Percentiles rank a stretch among this genome's conserved stretches.
phyloP scores from a whole-genome alignment of 129 eudicot genomes.

The Scalesia atractyloides region DNA sequence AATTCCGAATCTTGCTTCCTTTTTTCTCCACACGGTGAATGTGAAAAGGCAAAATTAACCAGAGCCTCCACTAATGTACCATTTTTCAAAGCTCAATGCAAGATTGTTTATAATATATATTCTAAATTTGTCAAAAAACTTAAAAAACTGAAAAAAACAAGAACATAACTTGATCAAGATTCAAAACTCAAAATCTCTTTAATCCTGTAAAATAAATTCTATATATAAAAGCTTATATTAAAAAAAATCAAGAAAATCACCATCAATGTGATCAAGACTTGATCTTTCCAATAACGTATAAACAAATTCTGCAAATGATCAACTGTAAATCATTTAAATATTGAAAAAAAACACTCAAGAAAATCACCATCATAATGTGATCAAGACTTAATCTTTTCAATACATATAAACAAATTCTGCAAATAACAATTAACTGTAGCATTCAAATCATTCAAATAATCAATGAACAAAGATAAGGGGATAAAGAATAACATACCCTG shows the following conservation, averaged over 20 bases:
- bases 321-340: too few species aligned
- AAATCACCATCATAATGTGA: not conserved
- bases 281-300: too few species aligned
- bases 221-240: too few species aligned
- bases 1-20: conserved; percentile 33
- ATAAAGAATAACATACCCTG: conserved; percentile 45
- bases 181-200: not conserved
- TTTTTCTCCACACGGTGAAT: not conserved
- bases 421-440: not conserved
- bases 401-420: not conserved
- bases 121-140: too few species aligned
- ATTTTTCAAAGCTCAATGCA: conserved; percentile 2
- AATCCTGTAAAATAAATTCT: not conserved
- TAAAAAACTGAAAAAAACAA: not conserved
- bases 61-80: not conserved
- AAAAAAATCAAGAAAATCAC: too few species aligned
- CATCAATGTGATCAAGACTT: too few species aligned
- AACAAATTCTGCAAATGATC: too few species aligned
- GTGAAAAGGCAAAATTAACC: conserved; percentile 18
- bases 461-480: not conserved
- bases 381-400: conserved; percentile 23
- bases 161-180: not conserved
- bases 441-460: not conserved
- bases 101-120: not conserved
- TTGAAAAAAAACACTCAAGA: too few species aligned